Evolutionary conservation across 176 grass and related monocot genomes (phyloP).

Genomic region (Avena insularis): DNA sequence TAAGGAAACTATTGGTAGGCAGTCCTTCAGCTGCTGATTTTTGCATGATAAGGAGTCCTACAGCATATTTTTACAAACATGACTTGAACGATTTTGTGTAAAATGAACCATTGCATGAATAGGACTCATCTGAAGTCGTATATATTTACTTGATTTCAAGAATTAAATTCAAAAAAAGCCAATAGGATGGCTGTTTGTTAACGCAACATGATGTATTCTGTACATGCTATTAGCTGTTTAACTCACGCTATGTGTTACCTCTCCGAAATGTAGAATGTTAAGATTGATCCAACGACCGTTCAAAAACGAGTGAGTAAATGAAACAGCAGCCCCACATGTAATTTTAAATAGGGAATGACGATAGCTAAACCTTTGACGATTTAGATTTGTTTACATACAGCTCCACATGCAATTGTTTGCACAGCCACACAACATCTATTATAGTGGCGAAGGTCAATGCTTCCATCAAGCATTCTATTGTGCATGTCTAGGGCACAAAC

Average conservation of each 20-base stretch:
- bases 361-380: slow-evolving; percentile 40
- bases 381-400: slow-evolving; percentile 24
- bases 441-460: slow-evolving; percentile 61
- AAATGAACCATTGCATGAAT: neutral
- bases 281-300: neutral
- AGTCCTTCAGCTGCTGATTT: neutral
- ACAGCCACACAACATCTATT: slow-evolving; percentile 44
- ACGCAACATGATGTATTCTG: neutral
- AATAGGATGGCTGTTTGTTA: neutral
- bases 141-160: neutral
- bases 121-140: neutral
- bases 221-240: neutral
- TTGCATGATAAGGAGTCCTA: neutral
- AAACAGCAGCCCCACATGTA: slow-evolving; percentile 38
- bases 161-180: neutral
- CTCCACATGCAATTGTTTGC: slow-evolving; percentile 28
- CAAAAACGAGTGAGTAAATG: slow-evolving; percentile 16
- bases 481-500: slow-evolving; percentile 42
- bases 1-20: slow-evolving; percentile 15
- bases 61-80: neutral
- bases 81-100: neutral
- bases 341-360: slow-evolving; percentile 44
- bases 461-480: slow-evolving; percentile 57
- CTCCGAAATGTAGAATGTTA: neutral
- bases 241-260: neutral